Base-by-base conservation (phyloP, 257 asterid genomes). In the Nicotiana obtusifolia region DNA sequence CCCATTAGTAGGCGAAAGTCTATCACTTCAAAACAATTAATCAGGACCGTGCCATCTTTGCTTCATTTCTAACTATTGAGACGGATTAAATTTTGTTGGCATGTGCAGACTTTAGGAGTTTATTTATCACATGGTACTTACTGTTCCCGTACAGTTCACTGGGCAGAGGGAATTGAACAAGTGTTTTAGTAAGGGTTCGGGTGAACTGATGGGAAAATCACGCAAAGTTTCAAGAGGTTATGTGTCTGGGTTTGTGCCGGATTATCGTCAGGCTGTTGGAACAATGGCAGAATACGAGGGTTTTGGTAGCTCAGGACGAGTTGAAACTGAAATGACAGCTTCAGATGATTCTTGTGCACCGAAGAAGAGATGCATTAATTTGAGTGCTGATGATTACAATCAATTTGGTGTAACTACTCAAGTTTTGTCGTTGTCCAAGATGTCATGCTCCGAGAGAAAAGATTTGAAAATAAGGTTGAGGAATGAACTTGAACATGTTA, bases 401-500 rank as follows among this genome's bases (percentile, higher is more conserved):
- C 78, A 85, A 56, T 89, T 92, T 69, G 86, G 83, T 68, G 91
- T 92, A 80, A 97, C 98, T 16, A 35, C 87, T 64, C 90, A 82
- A 81, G 77, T 82, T 15, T 56, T 94, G 33, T 85, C 95, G 1
- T 75, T 94, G 66, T 88, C 94, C 26, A 87, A 87, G 86, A 91
- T 94, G 91, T 87, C 98, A 4, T 80, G 69, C 7, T 64, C 81
- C 13, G 94, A 92, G 86, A 90, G 88, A 89, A 90, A 86, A 88
- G 90, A 89, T 77, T 86, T 90, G 87, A 89, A 82, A 85, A 53
- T 76, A 64, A 89, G 86, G 87, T 84, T 94, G 87, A 90, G 75
- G 84, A 86, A 83, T 68, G 98, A 94, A 84, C 97, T 94, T 9
- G 93, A 91, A 22, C 88, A 85, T 84, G 94, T 94, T 26, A 85